phyloP scores from a whole-genome alignment of 2,329 filamentous ascomycete species.

The Pestalotiopsis fici region DNA sequence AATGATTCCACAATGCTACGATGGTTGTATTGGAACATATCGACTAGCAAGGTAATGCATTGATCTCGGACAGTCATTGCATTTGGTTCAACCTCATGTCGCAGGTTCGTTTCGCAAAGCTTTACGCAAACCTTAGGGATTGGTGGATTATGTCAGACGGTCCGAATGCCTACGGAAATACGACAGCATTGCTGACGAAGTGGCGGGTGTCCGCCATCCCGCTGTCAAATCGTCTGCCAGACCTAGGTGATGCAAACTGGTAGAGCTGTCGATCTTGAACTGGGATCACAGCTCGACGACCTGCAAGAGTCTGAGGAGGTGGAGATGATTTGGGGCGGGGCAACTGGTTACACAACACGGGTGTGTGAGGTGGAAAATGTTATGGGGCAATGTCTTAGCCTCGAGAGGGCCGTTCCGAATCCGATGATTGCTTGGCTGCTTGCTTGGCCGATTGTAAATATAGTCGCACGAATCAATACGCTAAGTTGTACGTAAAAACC shows the following conservation, averaged over 20 bases:
- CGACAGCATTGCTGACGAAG: background rate
- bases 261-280: background rate
- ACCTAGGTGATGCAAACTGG: background rate
- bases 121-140: background rate
- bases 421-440: background rate
- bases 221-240: background rate
- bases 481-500: constrained; percentile 2
- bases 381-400: background rate
- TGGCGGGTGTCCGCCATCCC: background rate
- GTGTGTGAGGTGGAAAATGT: background rate
- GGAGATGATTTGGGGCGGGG: background rate
- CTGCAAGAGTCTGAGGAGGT: background rate
- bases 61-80: background rate
- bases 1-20: background rate
- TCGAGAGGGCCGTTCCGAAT: constrained; percentile 3
- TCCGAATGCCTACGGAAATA: background rate
- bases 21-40: background rate
- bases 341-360: background rate
- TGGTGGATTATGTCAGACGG: background rate
- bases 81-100: background rate
- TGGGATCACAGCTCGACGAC: background rate
- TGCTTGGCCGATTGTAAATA: background rate
- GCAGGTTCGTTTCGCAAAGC: background rate
- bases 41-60: background rate
- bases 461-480: constrained; percentile 3